These are phyloP conservation scores for Iodosphaeria phyllophila DNA, from an alignment of 2,329 filamentous ascomycete species.

Conservation along the genomic window DNA sequence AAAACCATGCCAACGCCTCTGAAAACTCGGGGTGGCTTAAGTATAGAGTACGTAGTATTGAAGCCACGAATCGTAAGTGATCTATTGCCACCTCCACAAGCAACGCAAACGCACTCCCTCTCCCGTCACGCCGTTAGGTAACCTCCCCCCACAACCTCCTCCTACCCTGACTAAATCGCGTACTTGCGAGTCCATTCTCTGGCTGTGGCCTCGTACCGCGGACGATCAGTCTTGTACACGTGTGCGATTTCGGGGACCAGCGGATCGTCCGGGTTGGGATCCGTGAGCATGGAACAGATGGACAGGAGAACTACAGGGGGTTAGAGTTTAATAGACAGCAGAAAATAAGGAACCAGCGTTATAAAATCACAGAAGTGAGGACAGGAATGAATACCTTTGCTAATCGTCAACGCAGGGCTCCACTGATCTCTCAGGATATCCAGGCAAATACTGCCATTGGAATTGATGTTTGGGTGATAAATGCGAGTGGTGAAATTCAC, in stretches of 20 bases:
- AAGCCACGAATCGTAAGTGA: too few species aligned
- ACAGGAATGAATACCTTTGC: slow-evolving; percentile 72
- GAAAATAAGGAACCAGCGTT: background rate
- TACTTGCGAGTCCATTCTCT: slow-evolving; percentile 99
- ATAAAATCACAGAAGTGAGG: background rate
- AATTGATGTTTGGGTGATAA: slow-evolving; percentile 99
- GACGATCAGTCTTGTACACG: slow-evolving; percentile 97
- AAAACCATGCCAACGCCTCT: too few species aligned
- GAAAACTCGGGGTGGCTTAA: too few species aligned
- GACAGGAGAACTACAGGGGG: slow-evolving; percentile 62
- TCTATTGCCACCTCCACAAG: too few species aligned
- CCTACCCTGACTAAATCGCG: slow-evolving; percentile 47
- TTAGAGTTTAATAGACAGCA: background rate
- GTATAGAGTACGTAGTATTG: too few species aligned
- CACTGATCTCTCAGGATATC: slow-evolving; percentile 98
- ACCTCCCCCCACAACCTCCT: background rate
- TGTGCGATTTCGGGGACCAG: slow-evolving; percentile 98
- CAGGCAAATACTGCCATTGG: slow-evolving; percentile 96
- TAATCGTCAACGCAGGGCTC: slow-evolving; percentile 96
- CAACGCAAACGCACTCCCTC: too few species aligned
- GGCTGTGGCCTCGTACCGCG: slow-evolving; percentile 88
- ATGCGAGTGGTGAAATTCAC: slow-evolving; percentile 99
- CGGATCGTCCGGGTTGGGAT: slow-evolving; percentile 97
- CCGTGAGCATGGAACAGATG: slow-evolving; percentile 99
- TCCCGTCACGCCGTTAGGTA: background rate